Evolutionary conservation across 495 filamentous ascomycete species (phyloP).

Genomic region (Aspergillus incahuasiensis): DNA sequence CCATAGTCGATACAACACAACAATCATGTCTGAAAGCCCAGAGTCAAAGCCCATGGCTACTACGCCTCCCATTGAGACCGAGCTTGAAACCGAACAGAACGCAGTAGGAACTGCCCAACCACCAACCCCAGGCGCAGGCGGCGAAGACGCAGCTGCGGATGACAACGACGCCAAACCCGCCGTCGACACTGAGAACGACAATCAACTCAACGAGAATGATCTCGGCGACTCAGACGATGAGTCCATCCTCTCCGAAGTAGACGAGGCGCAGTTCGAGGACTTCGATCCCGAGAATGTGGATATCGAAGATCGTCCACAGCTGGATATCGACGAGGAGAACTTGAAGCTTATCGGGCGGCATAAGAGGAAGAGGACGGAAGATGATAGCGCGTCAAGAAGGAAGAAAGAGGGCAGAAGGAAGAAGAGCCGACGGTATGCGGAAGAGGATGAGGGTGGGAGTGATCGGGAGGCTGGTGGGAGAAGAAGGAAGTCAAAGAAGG

Average conservation of each 20-base stretch:
- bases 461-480: slow-evolving; percentile 54
- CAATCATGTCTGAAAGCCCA: slow-evolving; percentile 40
- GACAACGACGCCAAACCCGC: slow-evolving; percentile 6
- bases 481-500: slow-evolving; percentile 45
- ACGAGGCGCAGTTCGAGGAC: slow-evolving; percentile 88
- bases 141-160: slow-evolving; percentile 14
- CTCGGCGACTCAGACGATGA: slow-evolving; percentile 66
- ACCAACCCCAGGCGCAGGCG: slow-evolving; percentile 14
- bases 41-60: slow-evolving; percentile 26
- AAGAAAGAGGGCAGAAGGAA: slow-evolving; percentile 70
- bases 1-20: background rate
- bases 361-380: slow-evolving; percentile 75
- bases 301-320: slow-evolving; percentile 67
- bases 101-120: slow-evolving; percentile 17
- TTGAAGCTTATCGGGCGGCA: slow-evolving; percentile 67
- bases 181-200: slow-evolving; percentile 13
- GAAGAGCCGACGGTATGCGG: slow-evolving; percentile 60
- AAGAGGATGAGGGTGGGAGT: slow-evolving; percentile 48
- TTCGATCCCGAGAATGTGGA: slow-evolving; percentile 77
- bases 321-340: slow-evolving; percentile 85
- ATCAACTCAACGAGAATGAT: slow-evolving; percentile 17
- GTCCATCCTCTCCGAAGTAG: slow-evolving; percentile 88
- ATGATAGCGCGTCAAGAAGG: slow-evolving; percentile 55
- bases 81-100: slow-evolving; percentile 23
- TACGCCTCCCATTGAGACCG: slow-evolving; percentile 19